Conservation (phyloP, 164 flowering plant genomes). For the Dillenia turbinata region DNA sequence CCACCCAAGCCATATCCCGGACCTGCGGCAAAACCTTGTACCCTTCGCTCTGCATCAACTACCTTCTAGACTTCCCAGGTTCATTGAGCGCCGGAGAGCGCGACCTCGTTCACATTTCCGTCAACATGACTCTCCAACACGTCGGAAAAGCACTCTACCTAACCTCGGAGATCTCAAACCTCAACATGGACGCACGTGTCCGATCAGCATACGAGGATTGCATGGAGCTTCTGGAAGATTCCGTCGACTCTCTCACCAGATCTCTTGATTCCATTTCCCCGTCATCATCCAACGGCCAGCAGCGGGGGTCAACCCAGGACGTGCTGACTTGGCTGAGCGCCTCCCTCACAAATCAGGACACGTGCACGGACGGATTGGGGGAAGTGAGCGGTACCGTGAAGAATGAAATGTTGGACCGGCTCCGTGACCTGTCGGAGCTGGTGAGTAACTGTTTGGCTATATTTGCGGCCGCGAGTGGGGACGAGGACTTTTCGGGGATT, state of each 20-base stretch:
- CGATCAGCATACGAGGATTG: constrained; percentile 78
- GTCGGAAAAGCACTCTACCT: constrained; percentile 46
- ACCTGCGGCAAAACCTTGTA: constrained; percentile 58
- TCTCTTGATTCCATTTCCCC: constrained; percentile 41
- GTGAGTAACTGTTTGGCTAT: constrained; percentile 76
- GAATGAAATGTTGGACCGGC: constrained; percentile 33
- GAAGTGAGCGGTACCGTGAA: constrained; percentile 47
- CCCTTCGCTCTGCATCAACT: constrained; percentile 69
- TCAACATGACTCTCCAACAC: constrained; percentile 71
- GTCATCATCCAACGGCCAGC: not conserved
- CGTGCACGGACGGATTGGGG: constrained; percentile 71
- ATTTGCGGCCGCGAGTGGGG: constrained; percentile 28
- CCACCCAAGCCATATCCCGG: constrained; percentile 64
- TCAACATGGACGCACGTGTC: constrained; percentile 47
- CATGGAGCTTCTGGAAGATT: constrained; percentile 73
- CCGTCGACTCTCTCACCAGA: constrained; percentile 56
- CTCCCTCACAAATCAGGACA: constrained; percentile 90
- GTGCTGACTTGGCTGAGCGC: constrained; percentile 94
- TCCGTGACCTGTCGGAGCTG: constrained; percentile 43
- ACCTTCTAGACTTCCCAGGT: constrained; percentile 77
- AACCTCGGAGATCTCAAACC: constrained; percentile 33
- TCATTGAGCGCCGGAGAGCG: constrained; percentile 48
- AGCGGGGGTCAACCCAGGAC: constrained; percentile 39
- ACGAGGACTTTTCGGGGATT: constrained; percentile 57
- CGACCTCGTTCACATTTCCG: constrained; percentile 77